Conservation (phyloP, 345 rosid genomes). For the Orychophragmus violaceus region DNA sequence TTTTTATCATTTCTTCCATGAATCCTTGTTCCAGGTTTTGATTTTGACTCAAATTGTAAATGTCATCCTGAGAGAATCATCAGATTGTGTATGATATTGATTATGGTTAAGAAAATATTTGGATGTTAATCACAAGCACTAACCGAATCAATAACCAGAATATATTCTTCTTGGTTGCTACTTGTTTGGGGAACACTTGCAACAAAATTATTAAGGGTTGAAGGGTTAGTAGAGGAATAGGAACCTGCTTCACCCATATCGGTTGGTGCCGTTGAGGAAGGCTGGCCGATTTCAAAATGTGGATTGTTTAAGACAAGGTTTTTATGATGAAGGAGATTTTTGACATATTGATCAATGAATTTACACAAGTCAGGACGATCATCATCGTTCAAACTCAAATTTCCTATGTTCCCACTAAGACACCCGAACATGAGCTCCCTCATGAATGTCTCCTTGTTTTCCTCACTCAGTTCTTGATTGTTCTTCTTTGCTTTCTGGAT, state of each 20-base stretch:
- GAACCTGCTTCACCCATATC: not conserved
- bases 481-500: not conserved
- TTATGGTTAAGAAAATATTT: not conserved
- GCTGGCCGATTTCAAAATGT: not conserved
- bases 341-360: not conserved
- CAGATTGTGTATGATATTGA: not conserved
- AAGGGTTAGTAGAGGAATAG: not conserved
- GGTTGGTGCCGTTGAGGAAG: not conserved
- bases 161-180: not conserved
- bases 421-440: not conserved
- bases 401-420: not conserved
- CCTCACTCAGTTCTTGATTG: not conserved
- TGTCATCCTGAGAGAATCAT: not conserved
- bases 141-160: not conserved
- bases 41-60: not conserved
- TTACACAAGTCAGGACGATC: not conserved
- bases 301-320: not conserved
- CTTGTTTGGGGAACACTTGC: not conserved
- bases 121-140: not conserved
- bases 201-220: no score
- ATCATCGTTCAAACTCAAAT: not conserved
- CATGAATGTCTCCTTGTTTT: not conserved
- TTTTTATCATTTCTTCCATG: not conserved
- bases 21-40: not conserved
- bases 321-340: not conserved